phyloP scores from a whole-genome alignment of 75 land plant genomes.

The Cupressus sempervirens region DNA sequence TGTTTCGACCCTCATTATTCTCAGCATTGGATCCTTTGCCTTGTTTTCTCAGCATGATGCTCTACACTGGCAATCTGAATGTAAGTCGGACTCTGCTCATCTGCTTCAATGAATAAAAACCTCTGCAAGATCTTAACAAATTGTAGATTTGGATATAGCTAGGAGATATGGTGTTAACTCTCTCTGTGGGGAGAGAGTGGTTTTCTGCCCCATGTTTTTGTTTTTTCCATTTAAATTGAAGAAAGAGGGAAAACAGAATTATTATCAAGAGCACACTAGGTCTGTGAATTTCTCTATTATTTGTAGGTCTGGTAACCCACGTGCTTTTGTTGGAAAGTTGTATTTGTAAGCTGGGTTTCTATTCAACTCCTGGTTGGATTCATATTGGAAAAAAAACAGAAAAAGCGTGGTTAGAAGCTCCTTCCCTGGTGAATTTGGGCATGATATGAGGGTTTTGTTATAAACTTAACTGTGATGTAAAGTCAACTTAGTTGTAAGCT shows the following conservation, averaged over 20 bases:
- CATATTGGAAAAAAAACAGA: too few relatives aligned
- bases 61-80: neutral
- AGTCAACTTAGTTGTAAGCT: too few relatives aligned
- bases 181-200: neutral
- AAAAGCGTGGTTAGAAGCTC: too few relatives aligned
- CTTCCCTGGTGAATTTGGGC: too few relatives aligned
- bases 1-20: neutral
- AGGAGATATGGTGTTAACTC: neutral
- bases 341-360: neutral
- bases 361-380: neutral
- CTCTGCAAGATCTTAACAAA: neutral
- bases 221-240: neutral
- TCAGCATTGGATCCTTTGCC: neutral
- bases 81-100: neutral
- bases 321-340: neutral
- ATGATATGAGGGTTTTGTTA: too few relatives aligned
- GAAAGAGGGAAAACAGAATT: neutral
- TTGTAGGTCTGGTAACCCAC: neutral
- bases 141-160: neutral
- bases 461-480: too few relatives aligned
- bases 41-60: neutral
- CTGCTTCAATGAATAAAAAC: neutral
- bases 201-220: neutral
- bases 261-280: neutral
- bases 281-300: neutral